phyloP scores from a whole-genome alignment of 345 rosid genomes.

The Luvunga scandens region DNA sequence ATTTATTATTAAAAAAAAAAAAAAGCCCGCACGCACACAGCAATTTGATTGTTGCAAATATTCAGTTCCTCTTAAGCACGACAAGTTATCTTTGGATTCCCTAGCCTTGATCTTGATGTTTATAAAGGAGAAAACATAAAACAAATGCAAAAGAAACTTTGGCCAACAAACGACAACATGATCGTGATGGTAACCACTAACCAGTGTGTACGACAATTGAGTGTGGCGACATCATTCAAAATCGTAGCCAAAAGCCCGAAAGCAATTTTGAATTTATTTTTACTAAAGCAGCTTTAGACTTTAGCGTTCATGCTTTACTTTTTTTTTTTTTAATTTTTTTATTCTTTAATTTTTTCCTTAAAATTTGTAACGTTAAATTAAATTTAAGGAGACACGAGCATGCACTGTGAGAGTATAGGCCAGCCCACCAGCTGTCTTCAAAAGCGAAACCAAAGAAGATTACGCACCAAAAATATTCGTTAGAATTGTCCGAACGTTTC shows the following conservation, averaged over 20 bases:
- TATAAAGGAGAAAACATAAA: slow-evolving; percentile 2
- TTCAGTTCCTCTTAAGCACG: neutral
- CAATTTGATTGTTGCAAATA: neutral
- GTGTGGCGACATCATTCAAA: neutral
- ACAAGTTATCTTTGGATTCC: slow-evolving; percentile 7
- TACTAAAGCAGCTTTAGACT: neutral
- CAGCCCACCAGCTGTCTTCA: neutral
- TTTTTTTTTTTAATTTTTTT: neutral
- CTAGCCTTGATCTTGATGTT: neutral
- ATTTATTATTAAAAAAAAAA: too few species aligned
- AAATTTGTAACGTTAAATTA: neutral
- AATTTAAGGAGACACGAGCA: neutral
- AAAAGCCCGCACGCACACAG: too few species aligned
- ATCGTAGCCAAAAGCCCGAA: slow-evolving; percentile 12
- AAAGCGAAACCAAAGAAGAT: neutral
- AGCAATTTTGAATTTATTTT: neutral
- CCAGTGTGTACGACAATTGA: neutral
- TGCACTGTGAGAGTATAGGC: neutral
- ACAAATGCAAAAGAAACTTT: slow-evolving; percentile 18
- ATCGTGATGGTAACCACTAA: neutral
- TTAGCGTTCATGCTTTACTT: neutral
- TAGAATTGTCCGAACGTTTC: too few species aligned
- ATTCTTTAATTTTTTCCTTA: neutral
- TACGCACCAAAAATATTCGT: neutral
- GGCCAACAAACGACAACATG: slow-evolving; percentile 14